phyloP scores from a whole-genome alignment of 805 yeast species.

The Wickerhamiella kurtzmanii region DNA sequence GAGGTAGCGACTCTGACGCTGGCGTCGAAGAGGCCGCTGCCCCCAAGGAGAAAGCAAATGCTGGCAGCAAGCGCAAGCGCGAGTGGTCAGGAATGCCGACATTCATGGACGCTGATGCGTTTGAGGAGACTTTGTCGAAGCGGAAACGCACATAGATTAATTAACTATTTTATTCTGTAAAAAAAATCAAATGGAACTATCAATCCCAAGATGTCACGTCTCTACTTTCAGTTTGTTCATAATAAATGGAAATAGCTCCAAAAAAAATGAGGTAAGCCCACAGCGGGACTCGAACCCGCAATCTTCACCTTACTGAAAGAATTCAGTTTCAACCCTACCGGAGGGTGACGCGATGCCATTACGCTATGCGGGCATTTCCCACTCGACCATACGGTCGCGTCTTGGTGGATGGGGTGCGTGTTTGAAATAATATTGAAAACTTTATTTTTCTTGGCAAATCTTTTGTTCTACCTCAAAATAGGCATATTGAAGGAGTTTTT shows the following conservation, averaged over 20 bases:
- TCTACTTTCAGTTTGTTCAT: too few species aligned
- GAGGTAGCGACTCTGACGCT: not conserved
- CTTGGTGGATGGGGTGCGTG: too few species aligned
- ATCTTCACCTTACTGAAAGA: not conserved
- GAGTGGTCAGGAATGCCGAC: conserved; percentile 18
- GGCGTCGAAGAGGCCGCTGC: conserved; percentile 2
- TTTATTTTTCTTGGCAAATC: not conserved
- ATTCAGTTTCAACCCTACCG: not conserved
- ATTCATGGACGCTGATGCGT: conserved; percentile 21
- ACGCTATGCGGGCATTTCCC: not conserved
- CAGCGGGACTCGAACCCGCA: conserved; percentile 1
- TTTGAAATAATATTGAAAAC: not conserved
- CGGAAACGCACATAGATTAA: not conserved
- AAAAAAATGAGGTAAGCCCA: not conserved
- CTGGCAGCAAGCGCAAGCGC: conserved; percentile 18
- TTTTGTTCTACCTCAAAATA: not conserved
- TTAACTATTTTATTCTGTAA: not conserved
- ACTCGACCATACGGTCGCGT: not conserved
- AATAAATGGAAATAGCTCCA: not conserved
- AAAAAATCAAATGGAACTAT: too few species aligned
- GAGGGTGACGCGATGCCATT: conserved; percentile 1
- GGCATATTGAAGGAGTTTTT: too few species aligned
- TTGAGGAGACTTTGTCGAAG: conserved; percentile 12
- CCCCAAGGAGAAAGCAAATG: not conserved
- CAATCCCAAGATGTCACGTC: too few species aligned